Evolutionary conservation across 371 early-diverging fungal genomes (phyloP).

Genomic region (Rhizopus microsporus): DNA sequence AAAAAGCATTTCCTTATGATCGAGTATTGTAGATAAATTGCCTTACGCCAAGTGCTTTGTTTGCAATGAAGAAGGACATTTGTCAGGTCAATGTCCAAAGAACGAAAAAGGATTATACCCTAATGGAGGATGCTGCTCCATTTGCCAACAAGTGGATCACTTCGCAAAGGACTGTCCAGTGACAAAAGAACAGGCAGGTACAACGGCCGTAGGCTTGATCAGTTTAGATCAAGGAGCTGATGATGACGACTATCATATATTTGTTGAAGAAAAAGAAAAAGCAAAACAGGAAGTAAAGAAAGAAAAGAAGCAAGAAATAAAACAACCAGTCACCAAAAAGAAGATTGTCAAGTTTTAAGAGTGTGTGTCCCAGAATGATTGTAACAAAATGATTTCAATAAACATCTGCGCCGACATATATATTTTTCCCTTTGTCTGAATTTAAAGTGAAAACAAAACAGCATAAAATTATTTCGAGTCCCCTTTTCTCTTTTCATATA

Average conservation of each 20-base stretch:
- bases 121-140: constrained; percentile 89
- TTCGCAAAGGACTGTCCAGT: constrained; percentile 83
- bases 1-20: not conserved
- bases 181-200: constrained; percentile 64
- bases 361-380: too few species aligned
- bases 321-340: constrained; percentile 20
- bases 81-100: constrained; percentile 79
- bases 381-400: too few species aligned
- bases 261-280: constrained; percentile 61
- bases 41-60: constrained; percentile 84
- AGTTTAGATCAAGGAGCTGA: constrained; percentile 76
- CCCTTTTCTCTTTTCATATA: not conserved
- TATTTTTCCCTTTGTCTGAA: too few species aligned
- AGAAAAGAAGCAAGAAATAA: constrained; percentile 37
- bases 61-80: constrained; percentile 84
- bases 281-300: constrained; percentile 38
- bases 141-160: constrained; percentile 85
- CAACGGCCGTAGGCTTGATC: constrained; percentile 67
- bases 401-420: too few species aligned
- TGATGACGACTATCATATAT: constrained; percentile 79
- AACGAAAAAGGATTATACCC: constrained; percentile 91
- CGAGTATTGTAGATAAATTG: constrained; percentile 37
- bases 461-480: not conserved
- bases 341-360: constrained; percentile 29
- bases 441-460: not conserved